Evolutionary conservation across 2,329 filamentous ascomycete genomes (phyloP).

Genomic region (Eurotiales sp.): DNA sequence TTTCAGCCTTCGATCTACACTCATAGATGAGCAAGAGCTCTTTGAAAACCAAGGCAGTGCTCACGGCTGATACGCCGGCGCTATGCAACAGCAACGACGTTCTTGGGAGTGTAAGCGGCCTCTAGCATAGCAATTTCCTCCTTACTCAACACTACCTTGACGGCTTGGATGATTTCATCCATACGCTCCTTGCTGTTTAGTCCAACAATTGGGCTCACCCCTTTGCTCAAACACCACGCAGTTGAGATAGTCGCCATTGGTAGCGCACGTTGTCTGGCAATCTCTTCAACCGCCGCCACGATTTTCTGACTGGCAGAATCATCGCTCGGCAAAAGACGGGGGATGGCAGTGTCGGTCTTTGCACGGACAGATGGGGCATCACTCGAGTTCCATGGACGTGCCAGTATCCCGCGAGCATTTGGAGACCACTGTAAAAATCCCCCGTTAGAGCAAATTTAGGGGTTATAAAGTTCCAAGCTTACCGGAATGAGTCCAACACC

Average conservation of each 20-base stretch:
- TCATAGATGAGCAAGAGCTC: too few relatives aligned
- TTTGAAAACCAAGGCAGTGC: too few relatives aligned
- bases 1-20: too few relatives aligned
- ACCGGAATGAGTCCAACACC: slow-evolving; percentile 45
- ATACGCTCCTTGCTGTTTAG: slow-evolving; percentile 47
- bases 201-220: slow-evolving; percentile 49
- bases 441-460: neutral
- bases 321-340: too few relatives aligned
- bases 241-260: slow-evolving; percentile 34
- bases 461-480: slow-evolving; percentile 13
- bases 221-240: slow-evolving; percentile 41
- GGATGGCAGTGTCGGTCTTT: neutral
- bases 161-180: slow-evolving; percentile 46
- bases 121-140: slow-evolving; percentile 52
- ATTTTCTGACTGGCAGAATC: slow-evolving; percentile 27
- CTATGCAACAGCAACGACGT: too few relatives aligned
- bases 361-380: too few relatives aligned
- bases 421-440: slow-evolving; percentile 12
- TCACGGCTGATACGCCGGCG: too few relatives aligned
- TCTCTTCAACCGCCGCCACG: slow-evolving; percentile 44
- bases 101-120: slow-evolving; percentile 42
- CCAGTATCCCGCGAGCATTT: slow-evolving; percentile 21
- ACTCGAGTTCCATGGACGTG: slow-evolving; percentile 18
- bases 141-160: slow-evolving; percentile 42
- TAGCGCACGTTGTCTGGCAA: slow-evolving; percentile 43